Evolutionary conservation across 164 flowering plant species (phyloP), one percentile per base, ranked within the genome.

Genomic region (Vitis labrusca): DNA sequence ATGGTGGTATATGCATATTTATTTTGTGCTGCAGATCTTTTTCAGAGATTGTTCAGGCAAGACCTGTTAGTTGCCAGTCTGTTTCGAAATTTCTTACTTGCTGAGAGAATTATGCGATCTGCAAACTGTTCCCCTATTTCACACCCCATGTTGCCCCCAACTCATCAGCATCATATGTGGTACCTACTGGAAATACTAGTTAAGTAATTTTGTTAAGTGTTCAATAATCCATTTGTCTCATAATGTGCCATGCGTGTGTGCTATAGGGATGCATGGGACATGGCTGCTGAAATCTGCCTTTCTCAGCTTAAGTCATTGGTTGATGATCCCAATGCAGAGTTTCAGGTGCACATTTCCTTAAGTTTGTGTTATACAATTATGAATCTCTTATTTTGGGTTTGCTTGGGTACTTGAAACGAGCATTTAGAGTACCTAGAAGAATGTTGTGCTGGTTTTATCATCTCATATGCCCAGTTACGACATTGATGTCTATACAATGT

Each of bases 81-180:
- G 75, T 93, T 93, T 78, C 76, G 99, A 17, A 95, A 95, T 73
- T 95, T 95, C 76, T 78, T 95, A 71, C 97, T 95, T 61, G 99
- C 99, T 44, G 98, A 95, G 82, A 84, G 99, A 51, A 90, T 95
- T n/a, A 95, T 95, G 99, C 97, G 98, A 4, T 87, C 98, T 66
- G 98, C 98, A 64, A 95, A 95, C 73, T 95, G 99, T 77, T 89
- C 99, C 13, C 98, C 99, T 14, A 79, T 95, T 68, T 95, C 99
- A 64, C 82, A 87, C 66, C 99, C 99, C 50, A 80, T 85, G 81
- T 72, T 95, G 82, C 99, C 99, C 32, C 89, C 97, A 29, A 95
- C 99, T 47, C 98, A 95, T 85, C 99, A 89, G 83, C 99, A 95
- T 83, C 98, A 93, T 74, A 95, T 95, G 99, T 95, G 99, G 99